These are phyloP conservation scores for Neohortaea acidophila DNA, from an alignment of 495 filamentous ascomycete genomes.

Conservation along the genomic window DNA sequence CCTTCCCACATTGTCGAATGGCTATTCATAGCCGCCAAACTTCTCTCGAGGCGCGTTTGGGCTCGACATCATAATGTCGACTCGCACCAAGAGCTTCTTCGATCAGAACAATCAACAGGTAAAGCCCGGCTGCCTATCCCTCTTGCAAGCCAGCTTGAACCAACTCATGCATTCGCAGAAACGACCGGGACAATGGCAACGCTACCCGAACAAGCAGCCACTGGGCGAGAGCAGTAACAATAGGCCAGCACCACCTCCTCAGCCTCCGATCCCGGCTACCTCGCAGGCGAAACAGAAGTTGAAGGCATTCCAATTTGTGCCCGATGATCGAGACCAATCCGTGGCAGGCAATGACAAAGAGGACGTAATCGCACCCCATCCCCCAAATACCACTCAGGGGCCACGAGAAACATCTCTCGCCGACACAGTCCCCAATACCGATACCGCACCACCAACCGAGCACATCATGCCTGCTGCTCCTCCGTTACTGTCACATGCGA, in stretches of 20 bases:
- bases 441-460: conserved; percentile 8
- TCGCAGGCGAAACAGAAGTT: conserved; percentile 43
- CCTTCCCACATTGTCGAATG: no score
- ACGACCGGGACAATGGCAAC: conserved; percentile 13
- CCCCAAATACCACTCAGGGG: conserved; percentile 1
- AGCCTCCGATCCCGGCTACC: conserved; percentile 32
- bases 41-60: no score
- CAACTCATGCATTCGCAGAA: conserved; percentile 13
- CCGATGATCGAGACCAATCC: conserved; percentile 19
- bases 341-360: conserved; percentile 22
- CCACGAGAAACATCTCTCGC: conserved; percentile 27
- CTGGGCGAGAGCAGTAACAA: conserved; percentile 4
- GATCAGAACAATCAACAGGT: conserved; percentile 26
- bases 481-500: conserved; percentile 30
- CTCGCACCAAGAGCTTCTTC: conserved; percentile 34
- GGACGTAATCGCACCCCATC: conserved; percentile 8
- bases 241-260: not conserved
- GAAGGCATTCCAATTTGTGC: conserved; percentile 40
- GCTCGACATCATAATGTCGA: no score
- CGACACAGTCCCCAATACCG: conserved; percentile 19
- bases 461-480: no score
- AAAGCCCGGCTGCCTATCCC: conserved; percentile 8
- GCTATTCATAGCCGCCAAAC: no score
- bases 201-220: conserved; percentile 5
- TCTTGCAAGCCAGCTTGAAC: conserved; percentile 8